Percentiles rank a stretch among this genome's conserved stretches.
phyloP scores from a whole-genome alignment of 2,329 filamentous ascomycete species.

The Fusarium circinatum region DNA sequence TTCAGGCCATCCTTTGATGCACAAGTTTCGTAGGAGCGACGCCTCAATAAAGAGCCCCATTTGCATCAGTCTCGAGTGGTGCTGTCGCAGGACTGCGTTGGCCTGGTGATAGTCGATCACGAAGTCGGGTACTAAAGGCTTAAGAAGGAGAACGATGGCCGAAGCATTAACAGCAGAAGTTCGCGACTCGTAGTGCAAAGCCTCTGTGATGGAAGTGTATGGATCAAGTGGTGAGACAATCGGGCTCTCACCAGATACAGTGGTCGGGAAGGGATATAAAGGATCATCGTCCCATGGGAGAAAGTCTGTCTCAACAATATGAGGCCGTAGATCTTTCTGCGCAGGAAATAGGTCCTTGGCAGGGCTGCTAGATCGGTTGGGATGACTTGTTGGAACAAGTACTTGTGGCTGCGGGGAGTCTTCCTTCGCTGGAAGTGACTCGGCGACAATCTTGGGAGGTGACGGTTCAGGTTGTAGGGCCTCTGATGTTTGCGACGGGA shows the following conservation, averaged over 20 bases:
- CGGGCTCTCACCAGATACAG: conserved; percentile 21
- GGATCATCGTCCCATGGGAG: conserved; percentile 68
- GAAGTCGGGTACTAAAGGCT: conserved; percentile 64
- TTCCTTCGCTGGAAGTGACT: conserved; percentile 1
- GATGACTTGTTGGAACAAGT: conserved; percentile 30
- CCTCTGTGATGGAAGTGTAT: conserved; percentile 62
- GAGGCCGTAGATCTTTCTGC: conserved; percentile 52
- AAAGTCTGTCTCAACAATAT: conserved; percentile 67
- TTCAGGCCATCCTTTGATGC: conserved; percentile 65
- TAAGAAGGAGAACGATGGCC: conserved; percentile 68
- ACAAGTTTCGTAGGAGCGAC: conserved; percentile 69
- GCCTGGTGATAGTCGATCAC: conserved; percentile 68
- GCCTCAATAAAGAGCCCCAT: conserved; percentile 71
- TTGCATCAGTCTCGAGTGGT: conserved; percentile 68
- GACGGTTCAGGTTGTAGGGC: conserved; percentile 39
- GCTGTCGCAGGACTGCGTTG: conserved; percentile 65
- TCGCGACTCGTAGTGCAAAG: conserved; percentile 65
- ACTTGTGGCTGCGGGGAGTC: conserved; percentile 15
- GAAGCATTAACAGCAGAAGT: conserved; percentile 68
- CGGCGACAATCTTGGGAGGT: conserved; percentile 16
- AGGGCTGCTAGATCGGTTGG: conserved; percentile 38
- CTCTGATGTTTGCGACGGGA: conserved; percentile 47
- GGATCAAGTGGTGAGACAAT: conserved; percentile 61
- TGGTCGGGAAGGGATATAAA: conserved; percentile 60
- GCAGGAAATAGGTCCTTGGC: conserved; percentile 43